Conservation (phyloP, 805 yeast genomes). For the Lachancea sp. region DNA sequence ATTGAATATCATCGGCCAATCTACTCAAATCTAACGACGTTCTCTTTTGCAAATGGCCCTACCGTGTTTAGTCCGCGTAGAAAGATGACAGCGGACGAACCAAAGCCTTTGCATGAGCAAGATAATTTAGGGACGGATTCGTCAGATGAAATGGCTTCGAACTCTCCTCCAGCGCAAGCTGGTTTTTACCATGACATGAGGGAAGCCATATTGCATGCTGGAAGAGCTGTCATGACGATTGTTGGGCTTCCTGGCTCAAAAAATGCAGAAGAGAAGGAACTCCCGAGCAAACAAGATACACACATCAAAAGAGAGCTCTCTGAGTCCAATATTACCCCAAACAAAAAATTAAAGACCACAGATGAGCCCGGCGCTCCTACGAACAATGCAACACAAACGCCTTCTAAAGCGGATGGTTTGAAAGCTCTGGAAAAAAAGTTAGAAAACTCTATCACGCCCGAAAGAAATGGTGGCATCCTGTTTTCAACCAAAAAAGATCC, state of each 20-base stretch:
- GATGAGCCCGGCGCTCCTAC: conserved; percentile 3
- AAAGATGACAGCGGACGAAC: background rate
- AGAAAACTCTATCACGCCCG: conserved; percentile 8
- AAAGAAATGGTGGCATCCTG: background rate
- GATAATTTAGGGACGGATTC: background rate
- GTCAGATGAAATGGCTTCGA: background rate
- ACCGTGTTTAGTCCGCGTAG: conserved; percentile 21
- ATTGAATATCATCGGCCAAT: conserved; percentile 18
- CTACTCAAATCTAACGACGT: conserved; percentile 18
- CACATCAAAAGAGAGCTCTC: background rate
- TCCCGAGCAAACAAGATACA: background rate
- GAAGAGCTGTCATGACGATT: conserved; percentile 1
- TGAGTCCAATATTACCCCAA: background rate
- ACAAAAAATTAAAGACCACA: background rate
- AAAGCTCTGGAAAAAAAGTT: conserved; percentile 5
- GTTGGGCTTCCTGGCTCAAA: background rate
- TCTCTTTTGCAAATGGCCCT: conserved; percentile 16
- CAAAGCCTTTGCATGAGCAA: too few species aligned
- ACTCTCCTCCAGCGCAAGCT: background rate
- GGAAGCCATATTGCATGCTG: conserved; percentile 3
- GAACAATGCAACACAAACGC: background rate
- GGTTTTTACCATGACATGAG: conserved; percentile 1
- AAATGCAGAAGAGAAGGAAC: background rate
- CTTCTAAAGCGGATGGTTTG: background rate
- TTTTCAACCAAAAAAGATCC: conserved; percentile 24